A percentile compares a stretch with the other conserved stretches of the same genome.
phyloP scores from a whole-genome alignment of 2,329 filamentous ascomycete species.

The Talaromyces sp. region DNA sequence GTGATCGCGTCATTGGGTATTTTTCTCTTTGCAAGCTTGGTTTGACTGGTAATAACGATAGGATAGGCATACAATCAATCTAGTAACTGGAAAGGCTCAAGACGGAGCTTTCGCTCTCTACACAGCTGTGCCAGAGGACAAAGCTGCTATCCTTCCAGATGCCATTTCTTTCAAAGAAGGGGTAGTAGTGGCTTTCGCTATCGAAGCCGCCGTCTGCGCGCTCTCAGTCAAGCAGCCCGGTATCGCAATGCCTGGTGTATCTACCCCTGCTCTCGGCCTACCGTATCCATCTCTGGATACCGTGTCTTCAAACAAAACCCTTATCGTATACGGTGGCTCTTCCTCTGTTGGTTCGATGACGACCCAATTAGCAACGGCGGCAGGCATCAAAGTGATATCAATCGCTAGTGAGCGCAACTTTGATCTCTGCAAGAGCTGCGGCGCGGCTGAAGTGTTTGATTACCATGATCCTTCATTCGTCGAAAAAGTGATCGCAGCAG shows the following conservation, averaged over 20 bases:
- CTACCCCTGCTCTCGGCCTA: slow-evolving; percentile 14
- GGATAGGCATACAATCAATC: slow-evolving; percentile 12
- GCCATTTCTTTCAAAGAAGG: slow-evolving; percentile 6
- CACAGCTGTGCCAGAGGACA: slow-evolving; percentile 9
- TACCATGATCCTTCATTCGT: slow-evolving; percentile 31
- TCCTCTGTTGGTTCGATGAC: slow-evolving; percentile 45
- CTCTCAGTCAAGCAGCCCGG: slow-evolving; percentile 13
- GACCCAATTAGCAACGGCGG: slow-evolving; percentile 41
- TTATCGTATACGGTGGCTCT: slow-evolving; percentile 42
- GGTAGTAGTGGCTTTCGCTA: slow-evolving; percentile 11
- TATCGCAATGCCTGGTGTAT: slow-evolving; percentile 11
- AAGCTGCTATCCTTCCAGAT: slow-evolving; percentile 13
- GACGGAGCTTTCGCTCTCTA: slow-evolving; percentile 16
- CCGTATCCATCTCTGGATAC: slow-evolving; percentile 11
- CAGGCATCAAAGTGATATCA: slow-evolving; percentile 39
- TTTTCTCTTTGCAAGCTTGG: background rate
- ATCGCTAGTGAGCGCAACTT: slow-evolving; percentile 33
- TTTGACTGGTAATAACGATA: background rate
- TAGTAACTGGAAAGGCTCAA: slow-evolving; percentile 12
- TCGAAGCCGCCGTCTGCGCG: slow-evolving; percentile 15
- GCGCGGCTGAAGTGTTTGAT: slow-evolving; percentile 43
- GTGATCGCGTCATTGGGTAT: slow-evolving; percentile 30
- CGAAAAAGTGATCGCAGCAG: slow-evolving; percentile 21
- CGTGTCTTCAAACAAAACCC: slow-evolving; percentile 19
- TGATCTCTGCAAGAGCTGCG: slow-evolving; percentile 35